Evolutionary conservation across 2,329 filamentous ascomycete species (phyloP), one percentile per base, ranked within the genome.

Genomic region (Periconia sp.): DNA sequence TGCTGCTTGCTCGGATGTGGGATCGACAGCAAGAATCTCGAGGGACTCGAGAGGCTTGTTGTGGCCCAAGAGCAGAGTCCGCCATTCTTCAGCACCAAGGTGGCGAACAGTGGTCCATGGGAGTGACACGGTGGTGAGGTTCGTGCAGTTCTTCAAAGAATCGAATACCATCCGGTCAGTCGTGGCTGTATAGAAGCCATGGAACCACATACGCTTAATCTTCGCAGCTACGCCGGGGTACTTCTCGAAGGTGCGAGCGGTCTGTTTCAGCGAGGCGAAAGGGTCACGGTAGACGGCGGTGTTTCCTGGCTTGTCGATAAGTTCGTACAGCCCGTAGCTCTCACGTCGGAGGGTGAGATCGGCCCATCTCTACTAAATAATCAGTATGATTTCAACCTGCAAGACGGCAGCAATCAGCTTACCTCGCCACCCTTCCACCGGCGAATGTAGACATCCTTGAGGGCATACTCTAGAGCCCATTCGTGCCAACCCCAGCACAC

Each of bases 41-140:
- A 81, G 66, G 3, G 77, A 79, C 40, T 75, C 65, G 6, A 81
- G 66, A 3, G 75, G 69, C 31, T 65, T 69, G 30, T 70, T 71
- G 26, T 67, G 70, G 37, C 69, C 69, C 13, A 74, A 70, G 26
- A 80, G 67, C 33, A 81, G 59, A 32, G 71, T 65, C 16, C 73
- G 63, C 78, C 78, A 81, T 39, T 78, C 71, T 10, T 70, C 61
- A 12, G 70, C 72, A 29, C 69, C 70, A 41, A 76, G 71, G 48
- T 78, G 77, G 26, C 78, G 71, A 22, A 80, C 65, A 6, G 77
- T 68, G 2, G 78, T 80, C 78, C 78, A 81, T 5, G 78, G 78
- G 12, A 80, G 65, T 21, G 74, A 78, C 17, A 79, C 62, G 29
- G 72, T 73, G 8, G 72, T 70, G 12, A 81, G 64, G 45, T 75